Evolutionary conservation across 306 rosid genomes (phyloP), one percentile per base, ranked within the genome.

Genomic region (Inga laurina): DNA sequence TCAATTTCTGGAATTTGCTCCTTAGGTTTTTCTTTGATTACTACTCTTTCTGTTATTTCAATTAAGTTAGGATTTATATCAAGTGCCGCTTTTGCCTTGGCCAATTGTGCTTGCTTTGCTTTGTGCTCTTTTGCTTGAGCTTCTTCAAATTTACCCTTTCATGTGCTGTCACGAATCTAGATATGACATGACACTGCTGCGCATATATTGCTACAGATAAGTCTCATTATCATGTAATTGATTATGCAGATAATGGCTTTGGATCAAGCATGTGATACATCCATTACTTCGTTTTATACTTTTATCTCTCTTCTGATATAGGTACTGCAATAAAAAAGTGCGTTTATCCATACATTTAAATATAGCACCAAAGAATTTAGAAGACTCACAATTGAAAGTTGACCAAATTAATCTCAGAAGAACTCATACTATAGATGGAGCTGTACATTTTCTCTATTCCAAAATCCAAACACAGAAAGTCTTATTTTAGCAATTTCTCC

Each of bases 301-400:
- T 43, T 34, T 65, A 78, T 72, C 66, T 57, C 66, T 70, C 24
- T 45, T 34, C 85, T 72, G n/a, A 78, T 48, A 7, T 49, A 67
- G 46, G 11, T 68, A 41, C 34, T 18, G 52, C 44, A 46, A 35
- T 41, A 27, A 27, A 12, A 6, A 81, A 21, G 46, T 71, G 79
- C 56, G 64, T 22, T 49, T 19, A 54, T 54, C 8, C 61, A 54
- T 18, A 54, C 22, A 54, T 51, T 51, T 54, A 19, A 54, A 6
- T 18, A 54, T 54, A 4, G 61, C 61, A 54, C 61, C 22, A 54
- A 54, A 64, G 69, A 18, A 64, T 15, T 64, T 3, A 64, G 8
- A 64, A 30, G 69, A 27, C 69, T 64, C 39, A 27, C 6, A 21
- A 24, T 62, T 62, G 8, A 62, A 62, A 24, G 68, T 27, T 62